Base-by-base conservation (phyloP, 2,329 filamentous ascomycete species). In the Hymenoscyphus infarciens region DNA sequence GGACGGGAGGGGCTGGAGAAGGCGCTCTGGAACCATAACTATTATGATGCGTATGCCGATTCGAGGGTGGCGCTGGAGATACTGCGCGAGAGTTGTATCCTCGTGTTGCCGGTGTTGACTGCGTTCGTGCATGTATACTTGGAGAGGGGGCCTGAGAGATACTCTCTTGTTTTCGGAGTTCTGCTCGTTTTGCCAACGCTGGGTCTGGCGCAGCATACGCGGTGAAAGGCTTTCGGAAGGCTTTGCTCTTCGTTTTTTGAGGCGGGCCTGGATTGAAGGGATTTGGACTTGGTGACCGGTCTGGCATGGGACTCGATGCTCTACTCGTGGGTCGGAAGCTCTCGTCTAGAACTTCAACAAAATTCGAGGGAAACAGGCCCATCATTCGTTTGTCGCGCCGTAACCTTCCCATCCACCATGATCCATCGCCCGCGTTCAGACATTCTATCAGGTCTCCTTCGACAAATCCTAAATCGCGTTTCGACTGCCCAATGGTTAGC, bases 391-490 rank as follows among this genome's bases (percentile, higher is more conserved):
- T 89, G 77, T 99, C 95, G 70, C 95, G 87, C 74, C 88, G 91
- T 74, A 99, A 79, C 67, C 94, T 87, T 56, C 95, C 95, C 78
- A 93, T 97, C 95, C 95, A 99, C 95, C 95, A 99, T 56, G 91
- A 93, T 59, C 95, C 95, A 78, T 99, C 95, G 67, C 95, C 95
- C 22, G 95, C 95, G 75, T 99, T 99, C 60, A 99, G 82, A 74
- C 94, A 97, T 84, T 99, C 95, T 75, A 99, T 99, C 69, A 99
- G 78, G 77, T 99, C 95, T 67, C 95, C 95, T 77, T 99, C 95
- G 70, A 99, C 90, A 77, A 99, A 99, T 16, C 95, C 95, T 63
- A 99, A 83, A 75, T 99, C 95, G 75, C 90, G 87, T 80, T 96
- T 96, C 27, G 90, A 94, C 87, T 89, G 57, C 11, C 62, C 22